phyloP scores from a whole-genome alignment of 78 protist genomes.

The Pirum gemmata region DNA sequence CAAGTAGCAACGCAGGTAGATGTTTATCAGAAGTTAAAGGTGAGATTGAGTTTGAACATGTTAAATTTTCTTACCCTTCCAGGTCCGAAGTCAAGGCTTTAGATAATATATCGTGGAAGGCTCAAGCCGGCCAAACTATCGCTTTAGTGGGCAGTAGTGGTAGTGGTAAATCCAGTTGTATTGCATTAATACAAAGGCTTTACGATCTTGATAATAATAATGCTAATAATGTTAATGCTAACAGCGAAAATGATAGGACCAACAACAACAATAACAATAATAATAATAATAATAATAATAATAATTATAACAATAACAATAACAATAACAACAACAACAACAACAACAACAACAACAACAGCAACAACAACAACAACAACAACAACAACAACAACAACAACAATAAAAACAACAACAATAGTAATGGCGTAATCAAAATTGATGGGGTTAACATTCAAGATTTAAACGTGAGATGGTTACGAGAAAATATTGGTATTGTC shows the following conservation, averaged over 20 bases:
- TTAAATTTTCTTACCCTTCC: slow-evolving; percentile 69
- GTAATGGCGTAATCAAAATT: background rate
- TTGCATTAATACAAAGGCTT: slow-evolving; percentile 26
- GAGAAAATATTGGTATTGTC: background rate
- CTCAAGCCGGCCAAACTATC: slow-evolving; percentile 44
- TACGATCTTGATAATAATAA: slow-evolving; percentile 1
- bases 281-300: background rate
- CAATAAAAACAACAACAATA: too few relatives aligned
- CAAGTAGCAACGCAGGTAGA: slow-evolving; percentile 51
- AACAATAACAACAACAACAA: background rate
- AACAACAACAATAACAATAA: too few relatives aligned
- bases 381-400: too few relatives aligned
- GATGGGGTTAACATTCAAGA: background rate
- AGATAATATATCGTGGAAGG: slow-evolving; percentile 10
- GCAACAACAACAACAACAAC: background rate
- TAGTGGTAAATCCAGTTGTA: slow-evolving; percentile 56
- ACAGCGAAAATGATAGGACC: too few relatives aligned
- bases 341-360: background rate
- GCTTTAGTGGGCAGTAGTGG: slow-evolving; percentile 67
- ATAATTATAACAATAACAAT: too few relatives aligned
- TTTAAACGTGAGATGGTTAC: background rate
- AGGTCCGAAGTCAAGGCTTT: slow-evolving; percentile 31
- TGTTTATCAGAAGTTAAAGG: slow-evolving; percentile 45
- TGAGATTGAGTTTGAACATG: slow-evolving; percentile 61
- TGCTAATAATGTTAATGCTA: too few relatives aligned